Conservation (phyloP, 129 eudicot species). For the Pseudognaphalium luteoalbum region DNA sequence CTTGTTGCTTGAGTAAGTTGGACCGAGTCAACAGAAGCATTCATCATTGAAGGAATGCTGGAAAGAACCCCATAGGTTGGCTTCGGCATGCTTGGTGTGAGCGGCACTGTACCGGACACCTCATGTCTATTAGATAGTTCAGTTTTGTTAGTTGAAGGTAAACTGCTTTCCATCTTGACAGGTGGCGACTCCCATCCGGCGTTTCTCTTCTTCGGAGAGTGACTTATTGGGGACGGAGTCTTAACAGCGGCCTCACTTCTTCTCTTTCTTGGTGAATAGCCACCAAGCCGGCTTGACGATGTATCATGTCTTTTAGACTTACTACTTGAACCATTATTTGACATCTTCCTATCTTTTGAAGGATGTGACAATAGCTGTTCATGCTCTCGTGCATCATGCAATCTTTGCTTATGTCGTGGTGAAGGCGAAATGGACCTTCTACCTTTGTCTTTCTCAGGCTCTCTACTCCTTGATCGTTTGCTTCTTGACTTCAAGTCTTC, state of each 20-base stretch:
- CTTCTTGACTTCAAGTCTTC: slow-evolving; percentile 62
- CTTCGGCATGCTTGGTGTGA: slow-evolving; percentile 34
- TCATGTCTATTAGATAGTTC: slow-evolving; percentile 36
- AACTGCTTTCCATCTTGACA: slow-evolving; percentile 37
- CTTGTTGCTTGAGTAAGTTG: slow-evolving; percentile 98
- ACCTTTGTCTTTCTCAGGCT: slow-evolving; percentile 55
- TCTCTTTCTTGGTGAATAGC: slow-evolving; percentile 98
- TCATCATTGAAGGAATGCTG: slow-evolving; percentile 40
- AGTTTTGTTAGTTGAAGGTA: slow-evolving; percentile 38
- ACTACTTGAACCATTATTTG: slow-evolving; percentile 58
- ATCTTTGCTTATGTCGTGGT: slow-evolving; percentile 51
- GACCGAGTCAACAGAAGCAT: slow-evolving; percentile 67
- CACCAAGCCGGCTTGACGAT: slow-evolving; percentile 79
- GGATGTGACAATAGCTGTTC: slow-evolving; percentile 52
- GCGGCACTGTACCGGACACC: slow-evolving; percentile 31
- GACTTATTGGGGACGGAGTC: slow-evolving; percentile 74
- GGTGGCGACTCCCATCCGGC: slow-evolving; percentile 66
- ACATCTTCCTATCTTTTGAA: slow-evolving; percentile 56
- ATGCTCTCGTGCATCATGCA: slow-evolving; percentile 48
- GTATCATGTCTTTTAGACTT: slow-evolving; percentile 52
- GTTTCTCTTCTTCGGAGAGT: slow-evolving; percentile 71
- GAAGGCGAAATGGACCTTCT: slow-evolving; percentile 59
- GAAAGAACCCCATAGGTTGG: slow-evolving; percentile 45
- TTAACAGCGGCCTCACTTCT: slow-evolving; percentile 74
- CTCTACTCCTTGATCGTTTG: slow-evolving; percentile 74